phyloP scores from a whole-genome alignment of 768 basidiomycete genomes.

The Candolleomyces eurysporus region DNA sequence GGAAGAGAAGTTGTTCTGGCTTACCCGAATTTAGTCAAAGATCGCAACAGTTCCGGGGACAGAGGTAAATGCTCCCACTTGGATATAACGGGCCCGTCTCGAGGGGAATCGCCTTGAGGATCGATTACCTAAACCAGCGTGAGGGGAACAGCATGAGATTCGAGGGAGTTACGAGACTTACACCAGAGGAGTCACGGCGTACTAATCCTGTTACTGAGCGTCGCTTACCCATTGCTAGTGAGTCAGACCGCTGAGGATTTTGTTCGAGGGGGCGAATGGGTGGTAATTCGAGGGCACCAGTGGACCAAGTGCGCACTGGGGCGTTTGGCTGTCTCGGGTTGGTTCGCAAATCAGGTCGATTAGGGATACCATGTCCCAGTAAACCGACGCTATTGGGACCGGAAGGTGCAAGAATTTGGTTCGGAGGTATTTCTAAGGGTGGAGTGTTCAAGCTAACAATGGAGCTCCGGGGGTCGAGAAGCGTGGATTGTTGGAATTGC shows the following conservation, averaged over 20 bases:
- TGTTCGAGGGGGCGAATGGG: conserved; percentile 52
- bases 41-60: conserved; percentile 82
- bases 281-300: conserved; percentile 71
- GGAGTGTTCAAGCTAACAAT: conserved; percentile 35
- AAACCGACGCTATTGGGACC: conserved; percentile 37
- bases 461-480: conserved; percentile 37
- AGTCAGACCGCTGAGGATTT: conserved; percentile 42
- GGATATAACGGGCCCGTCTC: conserved; percentile 79
- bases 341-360: conserved; percentile 62
- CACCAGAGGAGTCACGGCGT: conserved; percentile 74
- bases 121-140: conserved; percentile 47
- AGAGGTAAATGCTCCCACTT: conserved; percentile 96
- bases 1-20: not conserved
- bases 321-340: conserved; percentile 62
- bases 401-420: conserved; percentile 42
- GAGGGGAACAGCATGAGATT: conserved; percentile 9
- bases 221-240: conserved; percentile 61
- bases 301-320: conserved; percentile 83
- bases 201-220: conserved; percentile 67
- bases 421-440: conserved; percentile 47
- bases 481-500: conserved; percentile 49
- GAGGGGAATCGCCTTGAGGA: conserved; percentile 54
- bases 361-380: conserved; percentile 61
- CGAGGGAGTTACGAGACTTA: conserved; percentile 35
- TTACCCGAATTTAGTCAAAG: conserved; percentile 91